These are phyloP conservation scores for Suillus subalutaceus DNA, from an alignment of 768 basidiomycete genomes.

Conservation along the genomic window DNA sequence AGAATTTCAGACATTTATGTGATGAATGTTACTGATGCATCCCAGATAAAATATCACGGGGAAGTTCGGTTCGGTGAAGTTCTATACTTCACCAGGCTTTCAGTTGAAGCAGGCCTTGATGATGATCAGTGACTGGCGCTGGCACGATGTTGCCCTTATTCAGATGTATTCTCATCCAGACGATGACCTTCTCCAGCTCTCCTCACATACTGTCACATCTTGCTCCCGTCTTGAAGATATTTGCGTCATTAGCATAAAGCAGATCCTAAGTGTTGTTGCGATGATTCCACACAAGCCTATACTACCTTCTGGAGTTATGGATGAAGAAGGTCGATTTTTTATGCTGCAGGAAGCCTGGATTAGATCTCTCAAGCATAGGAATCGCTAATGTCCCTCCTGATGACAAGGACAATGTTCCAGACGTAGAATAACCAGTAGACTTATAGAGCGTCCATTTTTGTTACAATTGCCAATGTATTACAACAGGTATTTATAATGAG, in stretches of 20 bases:
- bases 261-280: slow-evolving; percentile 24
- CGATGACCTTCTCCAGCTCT: slow-evolving; percentile 16
- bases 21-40: no score
- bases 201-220: slow-evolving; percentile 19
- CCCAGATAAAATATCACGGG: no score
- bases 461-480: no score
- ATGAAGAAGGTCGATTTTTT: slow-evolving; percentile 20
- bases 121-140: background rate
- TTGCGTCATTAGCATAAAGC: slow-evolving; percentile 15
- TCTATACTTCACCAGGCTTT: no score
- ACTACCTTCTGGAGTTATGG: slow-evolving; percentile 8
- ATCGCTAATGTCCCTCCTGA: background rate
- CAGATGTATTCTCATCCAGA: slow-evolving; percentile 25
- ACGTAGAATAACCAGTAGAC: no score
- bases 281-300: slow-evolving; percentile 25
- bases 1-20: no score
- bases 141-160: slow-evolving; percentile 20
- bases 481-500: no score
- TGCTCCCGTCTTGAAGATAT: slow-evolving; percentile 22
- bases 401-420: no score
- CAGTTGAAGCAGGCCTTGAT: no score
- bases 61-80: no score
- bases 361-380: slow-evolving; percentile 18
- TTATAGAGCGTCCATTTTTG: no score
- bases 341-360: slow-evolving; percentile 28